These are phyloP conservation scores for Massospora cicadina DNA, from an alignment of 371 early-diverging fungal species.

Conservation along the genomic window DNA sequence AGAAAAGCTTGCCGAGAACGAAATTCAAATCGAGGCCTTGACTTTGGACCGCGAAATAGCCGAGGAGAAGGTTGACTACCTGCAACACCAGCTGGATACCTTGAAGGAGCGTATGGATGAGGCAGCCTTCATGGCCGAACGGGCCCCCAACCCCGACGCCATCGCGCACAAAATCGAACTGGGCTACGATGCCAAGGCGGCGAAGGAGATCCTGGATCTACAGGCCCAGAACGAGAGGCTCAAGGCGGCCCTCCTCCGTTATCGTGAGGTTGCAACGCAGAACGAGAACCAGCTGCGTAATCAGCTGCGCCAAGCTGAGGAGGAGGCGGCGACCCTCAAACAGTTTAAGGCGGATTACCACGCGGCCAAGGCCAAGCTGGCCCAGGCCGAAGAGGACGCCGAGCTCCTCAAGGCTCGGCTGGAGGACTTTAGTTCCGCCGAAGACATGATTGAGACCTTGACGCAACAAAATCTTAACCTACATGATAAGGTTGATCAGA, in stretches of 20 bases:
- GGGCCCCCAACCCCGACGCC: conserved; percentile 75
- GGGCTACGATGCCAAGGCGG: conserved; percentile 56
- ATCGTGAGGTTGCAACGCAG: conserved; percentile 61
- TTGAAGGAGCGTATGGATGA: conserved; percentile 70
- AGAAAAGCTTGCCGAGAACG: conserved; percentile 41
- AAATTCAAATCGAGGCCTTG: conserved; percentile 65
- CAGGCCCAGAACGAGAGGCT: conserved; percentile 71
- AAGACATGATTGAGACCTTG: conserved; percentile 24
- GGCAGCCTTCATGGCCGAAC: conserved; percentile 33
- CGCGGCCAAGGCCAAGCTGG: conserved; percentile 31
- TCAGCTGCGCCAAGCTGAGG: neutral
- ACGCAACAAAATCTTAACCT: conserved; percentile 20
- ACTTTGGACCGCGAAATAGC: conserved; percentile 83
- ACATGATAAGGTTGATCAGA: conserved; percentile 45
- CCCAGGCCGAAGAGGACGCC: conserved; percentile 38
- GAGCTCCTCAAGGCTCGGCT: conserved; percentile 66
- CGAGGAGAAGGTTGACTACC: conserved; percentile 61
- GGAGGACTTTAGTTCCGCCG: conserved; percentile 65
- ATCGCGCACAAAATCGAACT: conserved; percentile 47
- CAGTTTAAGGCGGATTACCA: conserved; percentile 23
- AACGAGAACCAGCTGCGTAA: conserved; percentile 46
- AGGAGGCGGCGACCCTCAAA: neutral
- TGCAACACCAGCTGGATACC: conserved; percentile 47
- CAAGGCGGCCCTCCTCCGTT: conserved; percentile 60
- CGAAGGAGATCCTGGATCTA: conserved; percentile 51